Evolutionary conservation across 2,329 filamentous ascomycete genomes (phyloP).

Genomic region (Chrysosphaeria jannelii): DNA sequence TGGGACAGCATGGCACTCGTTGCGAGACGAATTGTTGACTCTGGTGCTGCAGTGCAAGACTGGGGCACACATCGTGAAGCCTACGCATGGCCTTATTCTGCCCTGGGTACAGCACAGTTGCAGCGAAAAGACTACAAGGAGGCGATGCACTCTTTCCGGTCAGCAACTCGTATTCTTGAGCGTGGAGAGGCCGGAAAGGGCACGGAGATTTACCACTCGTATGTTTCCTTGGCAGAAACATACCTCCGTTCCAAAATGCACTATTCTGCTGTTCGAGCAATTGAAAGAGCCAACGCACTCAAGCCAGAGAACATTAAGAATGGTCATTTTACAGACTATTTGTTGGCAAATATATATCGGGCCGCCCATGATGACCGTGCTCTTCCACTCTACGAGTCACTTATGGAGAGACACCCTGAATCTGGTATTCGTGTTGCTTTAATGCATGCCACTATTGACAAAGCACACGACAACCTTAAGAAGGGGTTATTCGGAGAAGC

Average conservation of each 20-base stretch:
- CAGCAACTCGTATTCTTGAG: slow-evolving; percentile 59
- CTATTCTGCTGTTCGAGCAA: slow-evolving; percentile 78
- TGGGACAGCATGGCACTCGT: slow-evolving; percentile 94
- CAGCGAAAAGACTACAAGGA: slow-evolving; percentile 71
- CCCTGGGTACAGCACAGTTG: slow-evolving; percentile 74
- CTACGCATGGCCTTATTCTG: slow-evolving; percentile 86
- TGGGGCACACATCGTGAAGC: slow-evolving; percentile 83
- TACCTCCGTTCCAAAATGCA: slow-evolving; percentile 86
- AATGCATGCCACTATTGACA: slow-evolving; percentile 67
- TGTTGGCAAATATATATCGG: slow-evolving; percentile 81
- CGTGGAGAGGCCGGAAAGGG: too few species aligned
- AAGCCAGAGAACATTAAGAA: slow-evolving; percentile 30
- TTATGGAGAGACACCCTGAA: slow-evolving; percentile 42
- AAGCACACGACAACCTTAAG: slow-evolving; percentile 44
- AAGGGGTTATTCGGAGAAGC: slow-evolving; percentile 71
- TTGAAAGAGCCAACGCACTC: slow-evolving; percentile 62
- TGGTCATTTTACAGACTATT: slow-evolving; percentile 58
- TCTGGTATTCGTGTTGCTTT: slow-evolving; percentile 69
- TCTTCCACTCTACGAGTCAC: slow-evolving; percentile 42
- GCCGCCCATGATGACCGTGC: slow-evolving; percentile 72
- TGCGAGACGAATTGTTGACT: slow-evolving; percentile 69
- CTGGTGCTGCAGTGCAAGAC: slow-evolving; percentile 69
- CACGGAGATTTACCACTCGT: slow-evolving; percentile 59
- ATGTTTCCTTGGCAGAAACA: slow-evolving; percentile 88
- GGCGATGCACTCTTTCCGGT: slow-evolving; percentile 75